phyloP scores from a whole-genome alignment of 2,329 filamentous ascomycete species.

The Helicocarpus griseus region DNA sequence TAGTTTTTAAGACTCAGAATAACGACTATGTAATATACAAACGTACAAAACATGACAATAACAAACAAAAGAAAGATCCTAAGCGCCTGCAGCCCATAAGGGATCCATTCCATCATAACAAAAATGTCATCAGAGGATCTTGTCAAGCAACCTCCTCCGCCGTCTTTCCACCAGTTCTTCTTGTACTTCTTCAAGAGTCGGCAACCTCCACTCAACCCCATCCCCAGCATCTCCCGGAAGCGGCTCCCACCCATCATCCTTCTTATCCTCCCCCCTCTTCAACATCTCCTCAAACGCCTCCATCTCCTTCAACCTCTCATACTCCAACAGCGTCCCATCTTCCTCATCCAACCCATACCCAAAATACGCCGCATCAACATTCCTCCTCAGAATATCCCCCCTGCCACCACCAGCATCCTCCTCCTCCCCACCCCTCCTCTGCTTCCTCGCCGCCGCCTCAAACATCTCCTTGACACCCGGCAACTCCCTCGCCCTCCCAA shows the following conservation, averaged over 20 bases:
- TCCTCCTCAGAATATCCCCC: slow-evolving; percentile 41
- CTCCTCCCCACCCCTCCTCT: slow-evolving; percentile 56
- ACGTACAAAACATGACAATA: slow-evolving; percentile 1
- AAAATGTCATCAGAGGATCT: slow-evolving; percentile 44
- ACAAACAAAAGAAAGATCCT: slow-evolving; percentile 4
- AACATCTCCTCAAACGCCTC: slow-evolving; percentile 66
- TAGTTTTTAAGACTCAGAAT: background rate
- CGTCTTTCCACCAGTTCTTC: slow-evolving; percentile 82
- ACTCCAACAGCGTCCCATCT: slow-evolving; percentile 67
- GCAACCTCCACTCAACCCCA: slow-evolving; percentile 71
- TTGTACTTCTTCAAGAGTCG: slow-evolving; percentile 85
- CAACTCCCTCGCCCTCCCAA: slow-evolving; percentile 78
- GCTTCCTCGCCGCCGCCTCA: slow-evolving; percentile 60
- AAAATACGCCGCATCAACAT: slow-evolving; percentile 91
- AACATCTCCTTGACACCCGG: slow-evolving; percentile 96
- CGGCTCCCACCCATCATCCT: slow-evolving; percentile 65
- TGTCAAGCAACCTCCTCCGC: slow-evolving; percentile 73
- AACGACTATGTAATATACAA: slow-evolving; percentile 3
- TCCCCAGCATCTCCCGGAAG: slow-evolving; percentile 81
- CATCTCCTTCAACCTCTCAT: slow-evolving; percentile 74
- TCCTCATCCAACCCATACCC: slow-evolving; percentile 91
- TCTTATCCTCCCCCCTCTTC: slow-evolving; percentile 45
- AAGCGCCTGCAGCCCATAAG: background rate
- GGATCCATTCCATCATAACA: slow-evolving; percentile 7
- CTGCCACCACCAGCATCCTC: slow-evolving; percentile 47